Evolutionary conservation across 2,329 filamentous ascomycete species (phyloP).

Genomic region (Fusarium multiceps): DNA sequence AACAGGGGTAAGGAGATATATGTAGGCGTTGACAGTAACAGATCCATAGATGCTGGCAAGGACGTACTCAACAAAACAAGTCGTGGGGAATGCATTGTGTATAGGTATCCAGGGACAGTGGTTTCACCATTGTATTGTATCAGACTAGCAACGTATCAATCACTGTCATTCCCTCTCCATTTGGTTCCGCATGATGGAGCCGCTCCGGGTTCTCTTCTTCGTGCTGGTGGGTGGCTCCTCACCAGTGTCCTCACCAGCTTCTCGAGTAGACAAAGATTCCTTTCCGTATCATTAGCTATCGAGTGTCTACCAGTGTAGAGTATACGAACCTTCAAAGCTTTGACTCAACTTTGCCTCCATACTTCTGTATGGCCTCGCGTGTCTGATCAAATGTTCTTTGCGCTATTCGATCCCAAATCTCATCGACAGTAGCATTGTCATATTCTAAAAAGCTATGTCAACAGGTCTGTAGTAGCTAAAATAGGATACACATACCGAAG

Average conservation of each 20-base stretch:
- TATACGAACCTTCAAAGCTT: not conserved
- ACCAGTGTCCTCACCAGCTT: not conserved
- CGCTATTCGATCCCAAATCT: too few relatives aligned
- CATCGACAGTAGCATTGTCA: too few relatives aligned
- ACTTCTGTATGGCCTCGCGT: too few relatives aligned
- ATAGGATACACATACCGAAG: too few relatives aligned
- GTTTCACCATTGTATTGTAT: not conserved
- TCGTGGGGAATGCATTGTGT: too few relatives aligned
- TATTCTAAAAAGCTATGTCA: too few relatives aligned
- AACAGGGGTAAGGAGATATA: not conserved
- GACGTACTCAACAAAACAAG: fast-evolving
- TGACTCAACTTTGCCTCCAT: not conserved
- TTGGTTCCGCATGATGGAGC: not conserved
- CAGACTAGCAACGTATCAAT: not conserved
- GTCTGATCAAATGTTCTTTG: too few relatives aligned
- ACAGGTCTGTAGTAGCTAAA: too few relatives aligned
- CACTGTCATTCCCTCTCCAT: not conserved
- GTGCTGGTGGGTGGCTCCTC: not conserved
- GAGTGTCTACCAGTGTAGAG: not conserved
- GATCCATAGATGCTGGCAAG: fast-evolving
- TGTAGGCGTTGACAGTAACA: not conserved
- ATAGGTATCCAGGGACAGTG: too few relatives aligned
- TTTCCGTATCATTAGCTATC: not conserved
- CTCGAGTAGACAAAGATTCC: not conserved
- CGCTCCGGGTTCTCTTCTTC: not conserved